Base-by-base conservation (phyloP, 129 eudicot species). In the Pittosporum tobira region DNA sequence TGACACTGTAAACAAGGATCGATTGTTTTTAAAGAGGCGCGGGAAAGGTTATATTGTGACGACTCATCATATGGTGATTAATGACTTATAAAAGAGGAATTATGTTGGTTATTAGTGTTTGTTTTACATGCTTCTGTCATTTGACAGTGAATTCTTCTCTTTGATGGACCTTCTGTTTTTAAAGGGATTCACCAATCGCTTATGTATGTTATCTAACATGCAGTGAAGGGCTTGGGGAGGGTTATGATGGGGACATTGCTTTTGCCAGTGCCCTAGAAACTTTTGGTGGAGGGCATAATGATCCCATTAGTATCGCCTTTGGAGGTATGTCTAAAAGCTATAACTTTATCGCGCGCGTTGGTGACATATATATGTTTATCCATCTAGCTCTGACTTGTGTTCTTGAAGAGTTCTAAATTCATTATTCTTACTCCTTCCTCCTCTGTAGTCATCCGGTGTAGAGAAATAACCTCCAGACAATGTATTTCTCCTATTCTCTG, bases 201-300 rank as follows among this genome's bases (percentile, higher is more conserved):
- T 60, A 34, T 65, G 21, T 57, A 7, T 50, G n/a, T n/a, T 63
- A 16, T 65, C 66, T 61, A 65, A 18, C 40, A 28, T 74, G 64
- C 94, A 91, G 99, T 48, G 99, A 91, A 86, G 99, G 99, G 70
- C 99, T 91, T 48, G 99, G 99, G 27, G 99, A 91, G 79, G 99
- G 88, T 69, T 91, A 91, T 62, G 99, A 91, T 60, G 96, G 94
- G 44, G 99, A 91, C 71, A 91, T 91, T 71, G 99, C 90, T 68
- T 91, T 91, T 75, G 99, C 99, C 12, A 83, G 99, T 72, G 82
- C 99, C 59, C 84, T 87, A 62, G 99, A 91, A 81, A 76, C 80
- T 29, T 91, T 91, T 76, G 99, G 99, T 21, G 99, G 99, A 46
- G 99, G 96, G 14, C 99, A 91, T 59, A 91, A 91, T 81, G 95